A percentile compares a stretch with the other conserved stretches of the same genome.
Conservation (phyloP, 371 early-diverging fungal genomes). For the Mucor lusitanicus region DNA sequence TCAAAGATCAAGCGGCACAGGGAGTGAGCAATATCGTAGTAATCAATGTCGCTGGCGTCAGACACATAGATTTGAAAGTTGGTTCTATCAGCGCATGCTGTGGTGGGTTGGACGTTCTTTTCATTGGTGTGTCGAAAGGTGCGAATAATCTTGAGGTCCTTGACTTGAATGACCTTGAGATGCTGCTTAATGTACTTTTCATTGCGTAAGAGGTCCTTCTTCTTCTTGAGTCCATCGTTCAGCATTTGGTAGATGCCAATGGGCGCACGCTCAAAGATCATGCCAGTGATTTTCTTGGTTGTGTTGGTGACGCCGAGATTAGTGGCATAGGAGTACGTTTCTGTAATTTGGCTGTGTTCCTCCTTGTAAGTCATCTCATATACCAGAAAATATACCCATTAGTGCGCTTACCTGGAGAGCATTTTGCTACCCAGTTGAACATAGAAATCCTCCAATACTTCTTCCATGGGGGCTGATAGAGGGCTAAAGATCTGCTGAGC, state of each 20-base stretch:
- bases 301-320: conserved; percentile 47
- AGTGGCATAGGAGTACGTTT: conserved; percentile 54
- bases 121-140: conserved; percentile 62
- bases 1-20: conserved; percentile 63
- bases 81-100: conserved; percentile 63
- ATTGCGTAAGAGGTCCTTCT: conserved; percentile 51
- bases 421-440: conserved; percentile 69
- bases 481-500: conserved; percentile 78
- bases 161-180: conserved; percentile 54
- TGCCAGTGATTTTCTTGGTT: conserved; percentile 60
- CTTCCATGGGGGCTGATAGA: conserved; percentile 68
- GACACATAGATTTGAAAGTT: conserved; percentile 67
- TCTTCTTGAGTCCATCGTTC: conserved; percentile 64
- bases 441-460: conserved; percentile 68
- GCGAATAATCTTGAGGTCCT: conserved; percentile 62
- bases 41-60: conserved; percentile 64
- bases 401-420: conserved; percentile 61
- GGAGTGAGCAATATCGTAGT: conserved; percentile 79
- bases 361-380: not conserved
- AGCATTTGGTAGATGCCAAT: conserved; percentile 63
- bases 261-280: conserved; percentile 80
- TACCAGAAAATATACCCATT: not conserved
- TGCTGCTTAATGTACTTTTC: conserved; percentile 55
- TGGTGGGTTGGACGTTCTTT: conserved; percentile 62
- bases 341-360: conserved; percentile 44